phyloP scores from a whole-genome alignment of 352 stramenopile species.

The Globisporangium okanoganense region DNA sequence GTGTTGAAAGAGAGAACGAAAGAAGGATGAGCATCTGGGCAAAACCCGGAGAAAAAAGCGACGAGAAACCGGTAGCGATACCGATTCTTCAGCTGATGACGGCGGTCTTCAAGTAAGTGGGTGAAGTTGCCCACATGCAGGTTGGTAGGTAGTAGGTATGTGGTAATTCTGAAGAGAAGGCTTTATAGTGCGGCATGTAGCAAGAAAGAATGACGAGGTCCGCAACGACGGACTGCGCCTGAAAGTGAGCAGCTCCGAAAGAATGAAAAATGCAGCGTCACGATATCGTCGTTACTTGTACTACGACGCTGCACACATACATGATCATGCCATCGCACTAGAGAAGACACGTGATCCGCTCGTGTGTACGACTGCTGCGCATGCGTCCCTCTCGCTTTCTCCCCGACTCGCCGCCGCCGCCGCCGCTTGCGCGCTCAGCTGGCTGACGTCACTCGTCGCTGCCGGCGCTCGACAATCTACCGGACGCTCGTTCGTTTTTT shows the following conservation, averaged over 20 bases:
- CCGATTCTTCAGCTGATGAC: conserved; percentile 7
- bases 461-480: background rate
- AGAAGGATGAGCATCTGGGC: background rate
- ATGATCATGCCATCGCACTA: background rate
- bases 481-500: background rate
- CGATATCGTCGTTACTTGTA: background rate
- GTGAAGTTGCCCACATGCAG: too few relatives aligned
- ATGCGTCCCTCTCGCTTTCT: background rate
- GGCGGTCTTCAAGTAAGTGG: background rate
- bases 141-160: background rate
- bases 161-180: too few relatives aligned
- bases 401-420: background rate
- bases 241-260: background rate
- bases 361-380: background rate
- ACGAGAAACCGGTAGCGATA: conserved; percentile 17
- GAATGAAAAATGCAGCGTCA: background rate
- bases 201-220: background rate
- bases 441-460: conserved; percentile 1
- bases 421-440: conserved; percentile 1
- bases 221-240: background rate
- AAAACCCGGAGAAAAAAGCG: conserved; percentile 9
- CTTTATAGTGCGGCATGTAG: background rate
- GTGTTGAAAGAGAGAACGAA: background rate
- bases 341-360: background rate
- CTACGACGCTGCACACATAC: background rate